Evolutionary conservation across 73 alveolate species (phyloP), one percentile per base, ranked within the genome.

Genomic region (Paramecium primaurelia): DNA sequence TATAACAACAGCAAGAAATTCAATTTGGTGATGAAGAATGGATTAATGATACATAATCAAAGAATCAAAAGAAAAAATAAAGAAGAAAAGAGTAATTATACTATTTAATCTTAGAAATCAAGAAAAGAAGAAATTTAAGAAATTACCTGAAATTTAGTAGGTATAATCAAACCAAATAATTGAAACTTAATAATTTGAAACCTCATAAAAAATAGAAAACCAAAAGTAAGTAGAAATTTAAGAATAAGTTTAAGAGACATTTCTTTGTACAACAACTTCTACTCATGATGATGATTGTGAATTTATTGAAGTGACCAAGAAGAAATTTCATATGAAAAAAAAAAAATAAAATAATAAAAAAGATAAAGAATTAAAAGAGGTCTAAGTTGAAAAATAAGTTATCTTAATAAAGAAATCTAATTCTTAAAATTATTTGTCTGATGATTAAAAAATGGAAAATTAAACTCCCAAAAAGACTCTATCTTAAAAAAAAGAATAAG

Each of bases 251-350:
- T 37, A 32, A 36, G 58, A 73, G 26, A 73, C 47, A 34, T 73
- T 73, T 30, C 40, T 40, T 12, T 44, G 59, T 16, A 73, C 87
- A 4, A 37, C 87, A 12, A 64, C 84, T 3, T 64, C 84, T 64
- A 34, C 84, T 34, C 84, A 28, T 64, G 58, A 73, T 73, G 87
- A 73, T 73, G 87, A 73, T 12, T 68, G 87, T 2, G 87, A 73
- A 37, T 73, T 36, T 37, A 38, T 73, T 36, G 87, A 73, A 73
- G 64, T 73, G 8, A 36, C 37, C 10, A 34, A 34, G 16, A 73
- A 73, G 59, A 73, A 40, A 73, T 34, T 30, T 32, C 4, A 73
- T 73, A 12, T 37, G 9, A 30, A 73, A 73, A 73, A 73, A 73
- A 73, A 28, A 9, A 64, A 64, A 64, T 64, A 64, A n/a, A 28